phyloP scores from a whole-genome alignment of 169 alveolate species.

The Theileria sp. region DNA sequence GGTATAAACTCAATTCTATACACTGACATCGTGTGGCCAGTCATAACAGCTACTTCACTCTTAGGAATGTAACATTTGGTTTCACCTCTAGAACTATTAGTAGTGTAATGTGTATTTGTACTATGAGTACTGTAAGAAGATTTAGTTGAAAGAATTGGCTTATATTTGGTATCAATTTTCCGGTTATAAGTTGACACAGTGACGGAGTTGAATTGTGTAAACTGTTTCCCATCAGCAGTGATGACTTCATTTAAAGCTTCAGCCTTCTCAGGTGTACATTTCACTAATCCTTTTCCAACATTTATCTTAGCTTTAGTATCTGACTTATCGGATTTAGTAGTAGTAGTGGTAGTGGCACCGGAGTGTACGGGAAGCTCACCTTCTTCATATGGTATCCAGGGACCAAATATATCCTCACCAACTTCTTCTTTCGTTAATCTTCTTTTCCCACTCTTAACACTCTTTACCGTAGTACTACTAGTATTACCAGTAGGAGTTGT shows the following conservation, averaged over 20 bases:
- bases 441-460: conserved; percentile 13
- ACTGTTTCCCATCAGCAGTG: conserved; percentile 48
- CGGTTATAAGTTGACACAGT: conserved; percentile 57
- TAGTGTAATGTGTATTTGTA: too few species aligned
- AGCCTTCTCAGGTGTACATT: conserved; percentile 43
- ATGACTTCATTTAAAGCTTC: conserved; percentile 42
- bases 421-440: conserved; percentile 40
- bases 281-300: not conserved
- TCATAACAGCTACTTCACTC: conserved; percentile 87
- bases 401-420: conserved; percentile 50
- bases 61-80: conserved; percentile 79
- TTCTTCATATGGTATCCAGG: conserved; percentile 67
- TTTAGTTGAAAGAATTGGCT: not conserved
- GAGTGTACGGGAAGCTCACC: conserved; percentile 40
- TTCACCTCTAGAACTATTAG: not conserved
- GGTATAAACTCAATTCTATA: conserved; percentile 90
- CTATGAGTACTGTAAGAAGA: too few species aligned
- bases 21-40: conserved; percentile 93
- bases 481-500: not conserved
- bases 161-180: conserved; percentile 29
- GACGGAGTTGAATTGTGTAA: conserved; percentile 36
- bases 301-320: not conserved
- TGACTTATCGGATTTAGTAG: not conserved
- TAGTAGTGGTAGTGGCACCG: not conserved
- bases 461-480: too few species aligned